A percentile compares a stretch with the other conserved stretches of the same genome.
Evolutionary conservation across 164 flowering plant genomes (phyloP).

Genomic region (Piper betle): DNA sequence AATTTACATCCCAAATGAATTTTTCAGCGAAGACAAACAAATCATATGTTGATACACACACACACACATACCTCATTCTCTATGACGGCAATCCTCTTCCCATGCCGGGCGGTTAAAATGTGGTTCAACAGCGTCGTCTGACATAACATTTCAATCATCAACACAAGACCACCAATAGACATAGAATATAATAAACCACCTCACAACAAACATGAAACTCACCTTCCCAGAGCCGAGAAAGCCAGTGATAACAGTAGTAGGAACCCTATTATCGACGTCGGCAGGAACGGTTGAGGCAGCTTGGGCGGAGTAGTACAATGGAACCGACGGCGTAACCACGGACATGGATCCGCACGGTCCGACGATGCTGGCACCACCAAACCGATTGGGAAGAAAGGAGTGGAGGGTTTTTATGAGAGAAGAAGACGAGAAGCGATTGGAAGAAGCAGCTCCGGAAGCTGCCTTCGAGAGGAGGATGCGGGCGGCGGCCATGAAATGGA

Average conservation of each 20-base stretch:
- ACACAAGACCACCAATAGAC: background rate
- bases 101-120: slow-evolving; percentile 78
- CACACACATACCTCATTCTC: slow-evolving; percentile 73
- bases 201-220: background rate
- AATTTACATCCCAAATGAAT: background rate
- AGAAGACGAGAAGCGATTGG: slow-evolving; percentile 1
- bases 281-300: slow-evolving; percentile 10
- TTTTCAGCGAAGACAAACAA: background rate
- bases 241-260: slow-evolving; percentile 85
- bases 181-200: background rate
- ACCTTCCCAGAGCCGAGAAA: slow-evolving; percentile 97
- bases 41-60: background rate
- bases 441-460: background rate
- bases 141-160: background rate
- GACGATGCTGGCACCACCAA: background rate
- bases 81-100: slow-evolving; percentile 91
- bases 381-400: slow-evolving; percentile 6
- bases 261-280: slow-evolving; percentile 45
- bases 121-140: slow-evolving; percentile 94
- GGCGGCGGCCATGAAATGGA: slow-evolving; percentile 7
- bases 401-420: slow-evolving; percentile 9
- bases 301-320: slow-evolving; percentile 10
- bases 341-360: slow-evolving; percentile 10
- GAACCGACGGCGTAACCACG: slow-evolving; percentile 17
- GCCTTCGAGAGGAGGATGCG: slow-evolving; percentile 1